These are phyloP conservation scores for Candida bentonensis DNA, from an alignment of 805 yeast genomes.

Conservation along the genomic window DNA sequence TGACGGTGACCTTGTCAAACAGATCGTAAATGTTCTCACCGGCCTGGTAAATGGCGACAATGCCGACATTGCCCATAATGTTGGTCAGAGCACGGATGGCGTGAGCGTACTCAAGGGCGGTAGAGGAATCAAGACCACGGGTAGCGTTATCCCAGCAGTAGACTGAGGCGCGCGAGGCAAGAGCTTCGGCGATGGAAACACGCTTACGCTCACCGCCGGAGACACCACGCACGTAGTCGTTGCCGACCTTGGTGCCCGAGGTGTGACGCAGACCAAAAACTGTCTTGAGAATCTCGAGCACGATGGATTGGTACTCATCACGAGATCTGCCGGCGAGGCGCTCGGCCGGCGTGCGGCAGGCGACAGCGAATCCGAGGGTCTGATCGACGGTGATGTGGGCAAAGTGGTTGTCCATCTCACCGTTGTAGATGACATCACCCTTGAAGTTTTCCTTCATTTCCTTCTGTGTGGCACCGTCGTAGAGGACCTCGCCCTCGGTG, in stretches of 20 bases:
- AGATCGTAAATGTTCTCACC: conserved; percentile 50
- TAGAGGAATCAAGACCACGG: conserved; percentile 73
- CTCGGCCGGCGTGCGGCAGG: conserved; percentile 48
- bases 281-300: conserved; percentile 36
- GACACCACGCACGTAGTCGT: conserved; percentile 53
- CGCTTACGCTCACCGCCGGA: conserved; percentile 82
- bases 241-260: conserved; percentile 45
- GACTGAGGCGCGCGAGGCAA: conserved; percentile 47
- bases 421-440: conserved; percentile 31
- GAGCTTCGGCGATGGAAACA: conserved; percentile 70
- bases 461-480: conserved; percentile 45
- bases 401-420: conserved; percentile 51
- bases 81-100: conserved; percentile 52
- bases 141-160: conserved; percentile 76
- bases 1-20: conserved; percentile 48
- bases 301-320: conserved; percentile 32
- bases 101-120: conserved; percentile 61
- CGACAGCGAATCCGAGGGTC: conserved; percentile 57
- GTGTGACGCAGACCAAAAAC: conserved; percentile 50
- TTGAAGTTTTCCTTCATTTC: conserved; percentile 48
- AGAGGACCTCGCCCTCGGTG: conserved; percentile 41
- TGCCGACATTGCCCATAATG: conserved; percentile 37
- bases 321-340: conserved; percentile 32
- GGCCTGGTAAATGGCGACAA: conserved; percentile 60
- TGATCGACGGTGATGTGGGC: conserved; percentile 66